Conservation (phyloP, 805 yeast genomes). For the Debaryomyces castellii region DNA sequence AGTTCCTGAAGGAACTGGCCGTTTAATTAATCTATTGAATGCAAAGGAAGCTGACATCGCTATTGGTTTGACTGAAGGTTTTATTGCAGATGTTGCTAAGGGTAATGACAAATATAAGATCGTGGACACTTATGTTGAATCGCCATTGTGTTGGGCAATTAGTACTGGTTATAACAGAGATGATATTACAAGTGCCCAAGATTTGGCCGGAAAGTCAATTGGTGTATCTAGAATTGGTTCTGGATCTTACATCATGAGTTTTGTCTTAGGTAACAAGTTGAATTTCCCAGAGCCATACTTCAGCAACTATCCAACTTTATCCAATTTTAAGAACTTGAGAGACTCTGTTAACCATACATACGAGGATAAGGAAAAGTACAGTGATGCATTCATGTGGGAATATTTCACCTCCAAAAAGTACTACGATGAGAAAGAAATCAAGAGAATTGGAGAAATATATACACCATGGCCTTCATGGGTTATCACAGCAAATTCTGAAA, state of each 20-base stretch:
- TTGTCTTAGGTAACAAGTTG: conserved; percentile 67
- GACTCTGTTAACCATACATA: conserved; percentile 66
- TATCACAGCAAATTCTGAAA: conserved; percentile 50
- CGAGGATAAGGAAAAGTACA: conserved; percentile 39
- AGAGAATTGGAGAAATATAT: conserved; percentile 80
- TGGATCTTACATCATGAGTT: conserved; percentile 90
- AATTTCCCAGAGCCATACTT: conserved; percentile 54
- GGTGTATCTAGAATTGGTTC: conserved; percentile 88
- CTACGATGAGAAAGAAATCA: conserved; percentile 77
- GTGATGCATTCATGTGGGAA: conserved; percentile 96
- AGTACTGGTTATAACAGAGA: conserved; percentile 68
- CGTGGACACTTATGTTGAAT: conserved; percentile 79
- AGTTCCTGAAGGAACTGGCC: conserved; percentile 86
- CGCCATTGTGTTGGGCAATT: conserved; percentile 89
- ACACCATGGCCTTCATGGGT: conserved; percentile 99
- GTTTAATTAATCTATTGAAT: conserved; percentile 71
- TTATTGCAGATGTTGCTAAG: conserved; percentile 77
- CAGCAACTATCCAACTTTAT: conserved; percentile 53
- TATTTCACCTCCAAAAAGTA: conserved; percentile 84
- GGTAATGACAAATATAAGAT: conserved; percentile 65
- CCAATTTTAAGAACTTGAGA: conserved; percentile 73
- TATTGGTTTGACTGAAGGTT: conserved; percentile 89
- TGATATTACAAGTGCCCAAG: conserved; percentile 50
- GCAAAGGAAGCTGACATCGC: conserved; percentile 70
- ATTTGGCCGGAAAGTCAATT: conserved; percentile 60